Percentiles rank a stretch among this genome's conserved stretches.
Conservation (phyloP, 495 filamentous ascomycete genomes). For the Podospora bellae-mahoneyi region DNA sequence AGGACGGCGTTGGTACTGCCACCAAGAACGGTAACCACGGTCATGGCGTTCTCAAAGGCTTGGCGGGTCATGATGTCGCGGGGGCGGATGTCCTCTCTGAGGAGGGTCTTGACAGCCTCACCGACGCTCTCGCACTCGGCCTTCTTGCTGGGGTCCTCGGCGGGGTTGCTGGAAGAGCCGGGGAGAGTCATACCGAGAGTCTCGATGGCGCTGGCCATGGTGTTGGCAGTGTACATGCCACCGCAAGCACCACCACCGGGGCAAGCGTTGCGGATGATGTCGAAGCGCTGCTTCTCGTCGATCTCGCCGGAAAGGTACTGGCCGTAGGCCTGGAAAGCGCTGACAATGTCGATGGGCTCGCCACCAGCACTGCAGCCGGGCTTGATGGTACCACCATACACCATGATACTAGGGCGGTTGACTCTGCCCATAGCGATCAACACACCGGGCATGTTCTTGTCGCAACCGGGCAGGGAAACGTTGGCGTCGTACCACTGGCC, state of each 20-base stretch:
- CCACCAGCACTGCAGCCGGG: constrained; percentile 79
- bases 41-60: constrained; percentile 96
- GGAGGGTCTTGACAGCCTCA: constrained; percentile 77
- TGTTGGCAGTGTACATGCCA: constrained; percentile 99
- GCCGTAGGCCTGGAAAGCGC: constrained; percentile 96
- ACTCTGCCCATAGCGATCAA: constrained; percentile 96
- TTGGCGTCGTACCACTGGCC: constrained; percentile 99
- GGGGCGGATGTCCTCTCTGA: constrained; percentile 85
- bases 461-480: constrained; percentile 96
- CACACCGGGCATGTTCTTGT: constrained; percentile 99
- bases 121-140: constrained; percentile 83
- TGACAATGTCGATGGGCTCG: constrained; percentile 87
- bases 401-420: constrained; percentile 92
- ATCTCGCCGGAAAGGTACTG: constrained; percentile 92
- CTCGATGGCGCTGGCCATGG: constrained; percentile 97
- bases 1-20: constrained; percentile 97
- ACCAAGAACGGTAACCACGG: constrained; percentile 88
- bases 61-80: constrained; percentile 85
- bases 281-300: constrained; percentile 81
- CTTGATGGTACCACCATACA: constrained; percentile 93
- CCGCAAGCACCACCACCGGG: constrained; percentile 92
- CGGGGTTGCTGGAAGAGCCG: constrained; percentile 88
- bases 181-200: constrained; percentile 93
- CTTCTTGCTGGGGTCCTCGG: constrained; percentile 80
- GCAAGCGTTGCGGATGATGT: constrained; percentile 93